Evolutionary conservation across 1,139 yeast genomes (phyloP), one percentile per base, ranked within the genome.

Genomic region (Yamadazyma friedrichii): DNA sequence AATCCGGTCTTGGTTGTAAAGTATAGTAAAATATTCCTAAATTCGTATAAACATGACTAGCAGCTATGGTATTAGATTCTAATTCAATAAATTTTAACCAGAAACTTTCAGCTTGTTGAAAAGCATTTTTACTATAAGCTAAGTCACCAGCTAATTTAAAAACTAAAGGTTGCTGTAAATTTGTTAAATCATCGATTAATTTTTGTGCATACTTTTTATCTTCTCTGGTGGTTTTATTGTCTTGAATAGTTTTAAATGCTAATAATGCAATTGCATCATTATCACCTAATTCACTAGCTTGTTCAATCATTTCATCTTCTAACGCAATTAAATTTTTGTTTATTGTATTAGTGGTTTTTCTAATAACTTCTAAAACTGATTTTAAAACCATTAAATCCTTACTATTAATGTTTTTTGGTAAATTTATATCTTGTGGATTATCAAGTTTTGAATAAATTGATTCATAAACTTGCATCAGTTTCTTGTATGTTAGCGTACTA

Each of bases 271-370:
- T 79, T 1, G 96, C 96, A 59, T 88, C 88, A 47, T 81, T 77
- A 54, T 85, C 78, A 1, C 96, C 96, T 53, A 80, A 53, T 53
- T 87, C 95, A 0, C 96, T 96, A 8, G 96, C 89, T 43, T 76
- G 76, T 50, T 88, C 95, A 9, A 88, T 76, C 33, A 88, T 61
- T 48, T 79, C 83, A 48, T 82, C 77, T 55, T 88, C 96, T 22
- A 88, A 61, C 9, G 64, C 75, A 3, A 84, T 65, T 35, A 84
- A 59, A 51, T 80, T 64, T 41, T 58, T 72, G 51, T 84, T 80
- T 13, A 77, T 69, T 1, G 82, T 65, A 46, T 80, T 80, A 1
- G 93, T 79, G 39, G 78, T 70, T 15, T 67, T 67, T 35, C 96
- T 62, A 37, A 85, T 70, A 30, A 77, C 78, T 35, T 80, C 82